Conservation (phyloP, 164 flowering plant species). For the Vitis vinifera region DNA sequence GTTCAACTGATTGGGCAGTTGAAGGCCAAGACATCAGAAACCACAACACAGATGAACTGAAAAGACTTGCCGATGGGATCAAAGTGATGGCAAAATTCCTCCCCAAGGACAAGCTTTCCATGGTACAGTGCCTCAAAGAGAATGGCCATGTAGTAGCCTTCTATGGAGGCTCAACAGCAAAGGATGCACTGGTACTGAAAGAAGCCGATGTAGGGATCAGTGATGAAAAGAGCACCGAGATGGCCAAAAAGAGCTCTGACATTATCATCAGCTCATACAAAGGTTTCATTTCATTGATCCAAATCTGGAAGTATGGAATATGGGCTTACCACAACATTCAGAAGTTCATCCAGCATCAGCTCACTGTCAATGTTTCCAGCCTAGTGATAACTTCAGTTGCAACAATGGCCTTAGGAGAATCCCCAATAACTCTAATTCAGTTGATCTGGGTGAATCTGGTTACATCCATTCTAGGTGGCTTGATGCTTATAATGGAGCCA, state of each 20-base stretch:
- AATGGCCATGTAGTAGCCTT: constrained; percentile 27
- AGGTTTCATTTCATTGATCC: not conserved
- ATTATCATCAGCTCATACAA: not conserved
- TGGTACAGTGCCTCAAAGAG: constrained; percentile 13
- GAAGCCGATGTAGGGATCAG: constrained; percentile 28
- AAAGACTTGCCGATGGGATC: not conserved
- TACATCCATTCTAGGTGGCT: constrained; percentile 17
- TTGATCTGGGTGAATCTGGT: constrained; percentile 24
- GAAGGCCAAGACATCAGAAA: not conserved
- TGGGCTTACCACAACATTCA: constrained; percentile 18
- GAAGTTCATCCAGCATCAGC: constrained; percentile 27
- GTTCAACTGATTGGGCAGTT: not conserved
- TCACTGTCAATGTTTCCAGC: constrained; percentile 16
- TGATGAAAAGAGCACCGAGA: constrained; percentile 12
- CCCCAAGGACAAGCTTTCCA: constrained; percentile 15
- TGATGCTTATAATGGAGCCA: constrained; percentile 20
- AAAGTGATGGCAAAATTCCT: constrained; percentile 16
- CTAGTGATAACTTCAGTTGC: constrained; percentile 11
- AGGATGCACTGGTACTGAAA: constrained; percentile 22
- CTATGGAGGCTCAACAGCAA: constrained; percentile 11
- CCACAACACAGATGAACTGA: not conserved
- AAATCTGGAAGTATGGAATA: constrained; percentile 8
- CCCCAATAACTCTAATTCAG: constrained; percentile 24
- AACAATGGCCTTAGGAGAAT: constrained; percentile 11
- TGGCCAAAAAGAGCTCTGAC: constrained; percentile 16